Conservation (phyloP, 2,329 filamentous ascomycete genomes). For the Metarhizium robertsii region DNA sequence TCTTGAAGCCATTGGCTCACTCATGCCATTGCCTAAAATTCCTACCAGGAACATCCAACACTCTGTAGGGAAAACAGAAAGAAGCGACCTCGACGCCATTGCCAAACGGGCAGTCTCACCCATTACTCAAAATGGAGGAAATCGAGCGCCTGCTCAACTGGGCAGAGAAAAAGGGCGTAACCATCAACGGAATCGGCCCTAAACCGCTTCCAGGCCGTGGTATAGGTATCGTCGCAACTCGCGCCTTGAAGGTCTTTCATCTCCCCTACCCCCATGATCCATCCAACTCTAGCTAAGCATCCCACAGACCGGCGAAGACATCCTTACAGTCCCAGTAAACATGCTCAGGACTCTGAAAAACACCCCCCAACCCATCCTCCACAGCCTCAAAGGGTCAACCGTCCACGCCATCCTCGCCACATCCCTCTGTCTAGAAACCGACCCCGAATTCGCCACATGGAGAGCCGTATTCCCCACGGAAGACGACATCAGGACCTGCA, state of each 20-base stretch:
- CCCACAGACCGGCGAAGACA: slow-evolving; percentile 33
- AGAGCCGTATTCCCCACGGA: slow-evolving; percentile 56
- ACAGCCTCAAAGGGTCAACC: slow-evolving; percentile 41
- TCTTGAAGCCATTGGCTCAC: no score
- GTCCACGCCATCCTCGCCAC: slow-evolving; percentile 68
- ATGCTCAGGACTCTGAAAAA: slow-evolving; percentile 57
- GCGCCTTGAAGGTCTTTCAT: slow-evolving; percentile 47
- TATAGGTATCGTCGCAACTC: slow-evolving; percentile 66
- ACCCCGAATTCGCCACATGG: slow-evolving; percentile 46
- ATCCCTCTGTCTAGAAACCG: slow-evolving; percentile 47
- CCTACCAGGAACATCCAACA: no score
- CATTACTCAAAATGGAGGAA: slow-evolving; percentile 6
- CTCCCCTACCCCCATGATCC: background rate
- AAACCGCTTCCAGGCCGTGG: slow-evolving; percentile 62
- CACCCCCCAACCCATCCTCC: slow-evolving; percentile 43
- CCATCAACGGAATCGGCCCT: slow-evolving; percentile 58
- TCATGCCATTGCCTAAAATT: no score
- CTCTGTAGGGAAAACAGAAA: no score
- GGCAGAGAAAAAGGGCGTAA: slow-evolving; percentile 55
- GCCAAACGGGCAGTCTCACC: no score
- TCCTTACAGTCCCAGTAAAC: slow-evolving; percentile 56
- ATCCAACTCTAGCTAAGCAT: background rate
- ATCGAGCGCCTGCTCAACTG: slow-evolving; percentile 53
- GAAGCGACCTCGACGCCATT: no score
- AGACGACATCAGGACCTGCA: slow-evolving; percentile 42